phyloP scores from a whole-genome alignment of 768 basidiomycete species.

The Agaricus subrufescens region DNA sequence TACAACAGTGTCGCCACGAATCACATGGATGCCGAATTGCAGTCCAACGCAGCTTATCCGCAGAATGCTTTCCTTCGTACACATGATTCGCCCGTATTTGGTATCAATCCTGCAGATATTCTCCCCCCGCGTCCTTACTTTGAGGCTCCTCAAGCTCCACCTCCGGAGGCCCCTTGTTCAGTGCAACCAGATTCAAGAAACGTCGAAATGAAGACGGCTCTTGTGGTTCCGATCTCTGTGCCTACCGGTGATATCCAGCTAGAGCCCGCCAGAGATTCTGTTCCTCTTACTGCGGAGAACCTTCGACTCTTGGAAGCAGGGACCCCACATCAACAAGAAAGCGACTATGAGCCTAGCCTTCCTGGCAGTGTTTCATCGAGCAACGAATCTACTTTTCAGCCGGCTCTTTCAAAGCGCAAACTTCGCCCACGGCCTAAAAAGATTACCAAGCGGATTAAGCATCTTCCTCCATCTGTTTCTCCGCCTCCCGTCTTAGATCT shows the following conservation, averaged over 20 bases:
- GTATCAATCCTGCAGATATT: slow-evolving; percentile 29
- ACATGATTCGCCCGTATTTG: slow-evolving; percentile 12
- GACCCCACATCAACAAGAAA: not conserved
- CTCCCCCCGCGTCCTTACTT: slow-evolving; percentile 14
- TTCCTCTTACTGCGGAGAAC: not conserved
- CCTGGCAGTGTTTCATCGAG: slow-evolving; percentile 23
- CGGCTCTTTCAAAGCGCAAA: not conserved
- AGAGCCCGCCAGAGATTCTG: not conserved
- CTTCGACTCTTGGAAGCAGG: not conserved
- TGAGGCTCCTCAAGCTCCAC: not conserved
- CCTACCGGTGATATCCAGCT: not conserved
- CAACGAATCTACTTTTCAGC: slow-evolving; percentile 21
- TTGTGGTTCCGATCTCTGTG: not conserved
- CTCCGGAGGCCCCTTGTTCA: not conserved
- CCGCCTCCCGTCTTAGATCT: slow-evolving; percentile 12
- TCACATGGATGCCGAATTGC: not conserved
- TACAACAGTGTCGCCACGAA: not conserved
- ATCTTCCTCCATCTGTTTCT: slow-evolving; percentile 14
- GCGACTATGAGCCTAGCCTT: slow-evolving; percentile 23
- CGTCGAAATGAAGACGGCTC: not conserved
- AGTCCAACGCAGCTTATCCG: slow-evolving; percentile 13
- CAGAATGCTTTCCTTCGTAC: slow-evolving; percentile 16
- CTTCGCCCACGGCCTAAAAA: not conserved
- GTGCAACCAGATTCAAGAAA: not conserved
- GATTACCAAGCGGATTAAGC: slow-evolving; percentile 12